Conservation (phyloP, 225 moss, liverwort and hornwort species). For the Sphagnum contortum region DNA sequence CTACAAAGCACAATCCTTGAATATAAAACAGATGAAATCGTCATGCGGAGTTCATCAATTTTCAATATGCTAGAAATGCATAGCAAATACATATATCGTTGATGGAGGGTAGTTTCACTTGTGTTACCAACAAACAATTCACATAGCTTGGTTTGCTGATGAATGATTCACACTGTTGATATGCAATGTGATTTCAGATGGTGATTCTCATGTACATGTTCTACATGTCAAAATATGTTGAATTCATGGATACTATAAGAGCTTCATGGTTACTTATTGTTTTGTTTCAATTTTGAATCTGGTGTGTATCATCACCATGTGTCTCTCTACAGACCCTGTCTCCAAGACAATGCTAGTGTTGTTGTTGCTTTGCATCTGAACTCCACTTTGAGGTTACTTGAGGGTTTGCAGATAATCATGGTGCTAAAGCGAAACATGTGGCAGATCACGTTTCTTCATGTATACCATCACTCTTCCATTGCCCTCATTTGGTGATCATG, state of each 20-base stretch:
- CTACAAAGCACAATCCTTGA: too few species aligned
- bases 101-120: too few species aligned
- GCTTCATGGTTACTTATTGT: background rate
- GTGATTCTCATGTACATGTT: conserved; percentile 64
- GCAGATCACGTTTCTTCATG: conserved; percentile 80
- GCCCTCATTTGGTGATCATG: conserved; percentile 97
- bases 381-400: background rate
- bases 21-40: too few species aligned
- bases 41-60: too few species aligned
- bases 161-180: background rate
- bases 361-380: background rate
- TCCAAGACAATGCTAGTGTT: too few species aligned
- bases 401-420: conserved; percentile 70
- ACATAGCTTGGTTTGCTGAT: background rate
- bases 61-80: too few species aligned
- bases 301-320: background rate
- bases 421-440: conserved; percentile 74
- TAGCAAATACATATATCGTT: too few species aligned
- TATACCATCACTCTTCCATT: conserved; percentile 98
- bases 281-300: too few species aligned
- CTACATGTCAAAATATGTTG: conserved; percentile 98
- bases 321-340: background rate
- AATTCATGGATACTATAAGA: conserved; percentile 96
- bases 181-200: conserved; percentile 45
- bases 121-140: background rate